Base-by-base conservation (phyloP, 179 eudicot genomes). In the Silene vulgaris region DNA sequence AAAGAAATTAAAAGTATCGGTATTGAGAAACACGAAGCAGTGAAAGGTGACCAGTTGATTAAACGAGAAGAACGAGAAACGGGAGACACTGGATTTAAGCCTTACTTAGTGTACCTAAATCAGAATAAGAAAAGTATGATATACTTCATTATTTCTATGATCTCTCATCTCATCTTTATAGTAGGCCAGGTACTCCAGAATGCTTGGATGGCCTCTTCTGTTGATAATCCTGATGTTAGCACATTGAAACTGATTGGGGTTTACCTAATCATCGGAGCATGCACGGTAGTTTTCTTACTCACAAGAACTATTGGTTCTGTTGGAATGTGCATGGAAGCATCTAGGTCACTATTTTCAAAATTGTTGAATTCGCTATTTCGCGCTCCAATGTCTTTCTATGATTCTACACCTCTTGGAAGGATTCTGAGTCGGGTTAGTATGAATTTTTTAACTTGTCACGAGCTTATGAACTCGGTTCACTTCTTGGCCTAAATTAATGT, bases 121-220 rank as follows among this genome's bases (percentile, higher is more conserved):
- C 96, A 86, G 80, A 84, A 82, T 72, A 89, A 76, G 78, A 87
- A 90, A 62, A 87, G 77, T 76, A 45, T 88, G 37, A 26, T 52
- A 16, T 78, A 72, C 81, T 86, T 90, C 79, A 28, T 84, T 54
- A 6, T 87, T 21, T 87, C 89, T 61, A 67, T 48, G 56, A 14
- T 85, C 3, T 85, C 84, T 35, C 96, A 92, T 50, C 59, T 90
- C 60, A 57, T 56, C 43, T 91, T 90, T 72, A 72, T 78, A 32
- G 59, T 71, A 29, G 76, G 89, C 68, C 91, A 87, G 80, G 82
- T 89, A 83, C 63, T 77, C 50, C 93, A 90, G 73, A 91, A 90
- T 68, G 74, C 85, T 16, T 91, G 97, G 97, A 85, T 90, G 97
- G 97, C 97, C 61, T 86, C 91, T 71, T 79, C 85, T 75, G 91